A percentile compares a stretch with the other conserved stretches of the same genome.
These are phyloP conservation scores for Cordyceps tenuipes DNA, from an alignment of 2,329 filamentous ascomycete species.

Conservation along the genomic window DNA sequence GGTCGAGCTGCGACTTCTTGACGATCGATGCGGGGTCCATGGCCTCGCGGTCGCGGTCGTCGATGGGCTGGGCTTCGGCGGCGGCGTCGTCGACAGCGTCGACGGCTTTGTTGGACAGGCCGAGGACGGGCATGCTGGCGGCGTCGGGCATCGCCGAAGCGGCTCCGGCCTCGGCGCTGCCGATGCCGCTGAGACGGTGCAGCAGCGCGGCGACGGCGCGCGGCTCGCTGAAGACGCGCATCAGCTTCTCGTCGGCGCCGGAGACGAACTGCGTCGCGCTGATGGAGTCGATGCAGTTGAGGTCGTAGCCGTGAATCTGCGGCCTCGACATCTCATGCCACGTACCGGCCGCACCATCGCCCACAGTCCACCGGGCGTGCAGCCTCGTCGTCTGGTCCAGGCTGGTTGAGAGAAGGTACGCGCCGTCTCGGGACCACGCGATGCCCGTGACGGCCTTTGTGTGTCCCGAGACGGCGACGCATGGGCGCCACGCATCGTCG, in stretches of 20 bases:
- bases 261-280: slow-evolving; percentile 74
- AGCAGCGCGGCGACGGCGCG: slow-evolving; percentile 73
- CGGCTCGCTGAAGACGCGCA: slow-evolving; percentile 89
- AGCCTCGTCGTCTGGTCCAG: slow-evolving; percentile 89
- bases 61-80: slow-evolving; percentile 34
- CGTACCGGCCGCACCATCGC: slow-evolving; percentile 32
- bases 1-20: slow-evolving; percentile 47
- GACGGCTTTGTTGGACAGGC: slow-evolving; percentile 91
- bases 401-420: slow-evolving; percentile 81
- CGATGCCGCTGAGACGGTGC: slow-evolving; percentile 56
- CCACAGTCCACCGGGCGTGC: slow-evolving; percentile 66
- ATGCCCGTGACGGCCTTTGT: slow-evolving; percentile 72
- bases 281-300: slow-evolving; percentile 84
- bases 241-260: slow-evolving; percentile 94
- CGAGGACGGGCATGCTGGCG: slow-evolving; percentile 89
- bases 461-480: slow-evolving; percentile 74
- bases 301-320: slow-evolving; percentile 95
- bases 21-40: slow-evolving; percentile 47
- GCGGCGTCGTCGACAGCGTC: slow-evolving; percentile 45
- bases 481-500: slow-evolving; percentile 64
- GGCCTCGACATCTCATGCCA: slow-evolving; percentile 97
- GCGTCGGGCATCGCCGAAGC: slow-evolving; percentile 62
- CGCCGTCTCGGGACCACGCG: slow-evolving; percentile 73
- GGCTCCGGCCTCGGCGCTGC: slow-evolving; percentile 18
- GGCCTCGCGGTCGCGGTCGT: slow-evolving; percentile 43